Base-by-base conservation (phyloP, 257 asterid species). In the Przewalskia tangutica region DNA sequence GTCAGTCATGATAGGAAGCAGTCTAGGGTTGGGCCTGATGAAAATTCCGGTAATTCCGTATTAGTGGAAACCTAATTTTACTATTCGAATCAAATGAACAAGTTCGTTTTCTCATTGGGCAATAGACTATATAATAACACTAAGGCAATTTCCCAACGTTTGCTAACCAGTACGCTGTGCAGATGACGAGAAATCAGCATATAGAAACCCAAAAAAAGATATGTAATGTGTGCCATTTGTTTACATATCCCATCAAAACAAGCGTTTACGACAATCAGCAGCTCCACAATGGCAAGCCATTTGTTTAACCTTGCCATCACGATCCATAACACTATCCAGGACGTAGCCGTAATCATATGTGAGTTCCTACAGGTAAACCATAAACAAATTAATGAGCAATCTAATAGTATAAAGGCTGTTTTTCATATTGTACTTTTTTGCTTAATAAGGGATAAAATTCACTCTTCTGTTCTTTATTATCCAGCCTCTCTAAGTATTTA, bases 261-360 rank as follows among this genome's bases (percentile, higher is more conserved):
- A 83, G 11, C 99, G 93, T 77, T 90, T 93, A 59, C 95, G 82
- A 56, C 99, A 95, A 14, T 73, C 90, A 34, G 86, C 84, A 2
- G 97, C 97, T 1, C 99, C 98, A 48, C 99, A 95, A 32, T 66
- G 77, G 85, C 99, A 95, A 2, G 90, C 50, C 90, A 93, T 67
- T 83, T 85, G 85, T 32, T 70, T 82, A 13, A 90, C 77, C 50
- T 86, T 87, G 23, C 97, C 97, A 85, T 91, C 93, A 0, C 94
- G 89, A 8, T 88, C 98, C 62, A 90, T 9, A 9, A 95, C 98
- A 10, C 97, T 95, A 77, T 93, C 93, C 1, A 95, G 88, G 4
- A 85, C 91, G 36, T 95, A 95, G 1, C 94, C 95, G 5, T 93
- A 95, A 68, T 95, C 98, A 66, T 95, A 95, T 0, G 93, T 81